These are phyloP conservation scores for Phaffomyces opuntiae DNA, from an alignment of 805 yeast species.

Conservation along the genomic window DNA sequence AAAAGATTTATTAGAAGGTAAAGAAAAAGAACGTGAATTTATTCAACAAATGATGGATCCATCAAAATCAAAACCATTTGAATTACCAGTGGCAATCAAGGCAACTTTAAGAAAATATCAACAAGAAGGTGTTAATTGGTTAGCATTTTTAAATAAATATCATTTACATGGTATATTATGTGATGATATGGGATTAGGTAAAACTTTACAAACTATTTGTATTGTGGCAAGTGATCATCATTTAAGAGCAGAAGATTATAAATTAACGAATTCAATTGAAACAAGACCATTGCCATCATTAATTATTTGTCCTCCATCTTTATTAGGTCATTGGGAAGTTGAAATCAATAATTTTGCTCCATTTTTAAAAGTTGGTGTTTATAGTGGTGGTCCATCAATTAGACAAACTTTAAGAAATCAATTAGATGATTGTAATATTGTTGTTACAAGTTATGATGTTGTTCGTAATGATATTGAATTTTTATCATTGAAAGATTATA, in stretches of 20 bases:
- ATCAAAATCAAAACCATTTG: constrained; percentile 78
- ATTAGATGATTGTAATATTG: constrained; percentile 62
- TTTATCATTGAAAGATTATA: constrained; percentile 58
- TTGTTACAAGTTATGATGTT: constrained; percentile 94
- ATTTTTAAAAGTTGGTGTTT: constrained; percentile 70
- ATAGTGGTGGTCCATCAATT: constrained; percentile 86
- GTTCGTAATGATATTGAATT: constrained; percentile 82
- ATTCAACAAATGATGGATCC: constrained; percentile 98
- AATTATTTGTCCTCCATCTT: constrained; percentile 92
- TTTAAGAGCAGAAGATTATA: constrained; percentile 63
- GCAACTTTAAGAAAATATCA: constrained; percentile 93
- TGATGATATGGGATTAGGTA: constrained; percentile 99
- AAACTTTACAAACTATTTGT: constrained; percentile 94
- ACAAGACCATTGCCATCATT: constrained; percentile 74
- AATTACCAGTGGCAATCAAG: constrained; percentile 82
- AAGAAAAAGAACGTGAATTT: constrained; percentile 91
- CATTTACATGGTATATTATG: constrained; percentile 95
- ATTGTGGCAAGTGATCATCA: constrained; percentile 95
- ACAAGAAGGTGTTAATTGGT: constrained; percentile 98
- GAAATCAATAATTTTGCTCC: constrained; percentile 90
- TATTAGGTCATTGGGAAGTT: constrained; percentile 99
- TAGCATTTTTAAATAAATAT: constrained; percentile 89
- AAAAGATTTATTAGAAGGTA: constrained; percentile 69
- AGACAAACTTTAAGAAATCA: constrained; percentile 50
- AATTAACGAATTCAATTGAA: constrained; percentile 53